Conservation (phyloP, 371 early-diverging fungal genomes). For the Mortierella sp. region DNA sequence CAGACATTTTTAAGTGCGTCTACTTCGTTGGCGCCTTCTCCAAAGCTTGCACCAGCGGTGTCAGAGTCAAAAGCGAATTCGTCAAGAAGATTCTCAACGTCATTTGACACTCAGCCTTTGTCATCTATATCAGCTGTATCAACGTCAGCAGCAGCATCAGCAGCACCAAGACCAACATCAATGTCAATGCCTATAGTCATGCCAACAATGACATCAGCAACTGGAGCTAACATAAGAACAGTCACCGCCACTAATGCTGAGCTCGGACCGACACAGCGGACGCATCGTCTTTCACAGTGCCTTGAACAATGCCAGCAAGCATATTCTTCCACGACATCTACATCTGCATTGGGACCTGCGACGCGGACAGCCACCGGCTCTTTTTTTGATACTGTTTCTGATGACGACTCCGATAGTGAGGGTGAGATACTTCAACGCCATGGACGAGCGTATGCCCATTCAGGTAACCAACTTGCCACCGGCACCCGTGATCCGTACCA, state of each 20-base stretch:
- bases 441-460: not conserved
- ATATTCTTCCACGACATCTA: not conserved
- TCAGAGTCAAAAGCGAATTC: not conserved
- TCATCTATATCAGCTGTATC: not conserved
- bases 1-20: not conserved
- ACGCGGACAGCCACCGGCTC: slow-evolving; percentile 21
- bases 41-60: not conserved
- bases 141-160: not conserved
- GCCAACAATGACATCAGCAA: not conserved
- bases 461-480: not conserved
- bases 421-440: slow-evolving; percentile 3
- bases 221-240: not conserved
- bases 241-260: not conserved
- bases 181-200: not conserved
- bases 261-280: not conserved
- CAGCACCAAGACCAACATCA: not conserved
- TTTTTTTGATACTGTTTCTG: slow-evolving; percentile 52
- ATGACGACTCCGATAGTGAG: slow-evolving; percentile 44
- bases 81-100: slow-evolving; percentile 18
- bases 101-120: slow-evolving; percentile 16
- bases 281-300: not conserved
- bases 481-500: not conserved
- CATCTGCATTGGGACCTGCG: not conserved
- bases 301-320: not conserved
- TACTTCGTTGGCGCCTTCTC: not conserved